A percentile compares a stretch with the other conserved stretches of the same genome.
Evolutionary conservation across 2,329 filamentous ascomycete genomes (phyloP).

Genomic region (Neospermospora avenae): DNA sequence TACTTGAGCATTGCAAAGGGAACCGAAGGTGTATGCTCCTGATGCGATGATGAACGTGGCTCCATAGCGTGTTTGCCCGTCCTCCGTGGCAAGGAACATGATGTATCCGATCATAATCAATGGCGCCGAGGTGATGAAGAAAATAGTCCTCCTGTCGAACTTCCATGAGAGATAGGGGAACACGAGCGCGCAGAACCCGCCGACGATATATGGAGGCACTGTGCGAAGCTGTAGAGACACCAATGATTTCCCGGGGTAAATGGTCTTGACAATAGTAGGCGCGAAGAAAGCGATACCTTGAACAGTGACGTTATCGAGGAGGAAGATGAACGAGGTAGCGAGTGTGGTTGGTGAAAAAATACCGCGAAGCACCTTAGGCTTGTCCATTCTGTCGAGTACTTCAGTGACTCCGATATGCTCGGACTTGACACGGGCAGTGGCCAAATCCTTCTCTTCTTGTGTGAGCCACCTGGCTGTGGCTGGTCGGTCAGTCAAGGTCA

Average conservation of each 20-base stretch:
- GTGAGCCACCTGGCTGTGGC: conserved; percentile 65
- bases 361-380: conserved; percentile 55
- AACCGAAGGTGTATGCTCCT: conserved; percentile 61
- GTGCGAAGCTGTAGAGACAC: conserved; percentile 67
- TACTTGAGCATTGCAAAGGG: conserved; percentile 64
- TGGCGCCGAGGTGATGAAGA: conserved; percentile 58
- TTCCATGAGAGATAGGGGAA: conserved; percentile 61
- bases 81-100: conserved; percentile 61
- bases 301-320: conserved; percentile 56
- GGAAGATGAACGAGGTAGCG: conserved; percentile 47
- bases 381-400: conserved; percentile 62
- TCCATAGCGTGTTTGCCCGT: conserved; percentile 57
- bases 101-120: conserved; percentile 67
- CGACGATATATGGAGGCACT: conserved; percentile 67
- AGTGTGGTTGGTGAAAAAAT: conserved; percentile 63
- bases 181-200: conserved; percentile 62
- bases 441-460: conserved; percentile 62
- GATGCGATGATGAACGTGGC: conserved; percentile 67
- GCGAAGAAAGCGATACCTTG: conserved; percentile 68
- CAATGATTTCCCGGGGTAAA: conserved; percentile 56
- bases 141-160: conserved; percentile 55
- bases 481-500: conserved; percentile 66
- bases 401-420: conserved; percentile 61
- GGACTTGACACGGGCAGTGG: conserved; percentile 64
- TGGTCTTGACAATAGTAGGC: conserved; percentile 66